These are phyloP conservation scores for Suhomyces vadensis DNA, from an alignment of 805 yeast species.

Conservation along the genomic window DNA sequence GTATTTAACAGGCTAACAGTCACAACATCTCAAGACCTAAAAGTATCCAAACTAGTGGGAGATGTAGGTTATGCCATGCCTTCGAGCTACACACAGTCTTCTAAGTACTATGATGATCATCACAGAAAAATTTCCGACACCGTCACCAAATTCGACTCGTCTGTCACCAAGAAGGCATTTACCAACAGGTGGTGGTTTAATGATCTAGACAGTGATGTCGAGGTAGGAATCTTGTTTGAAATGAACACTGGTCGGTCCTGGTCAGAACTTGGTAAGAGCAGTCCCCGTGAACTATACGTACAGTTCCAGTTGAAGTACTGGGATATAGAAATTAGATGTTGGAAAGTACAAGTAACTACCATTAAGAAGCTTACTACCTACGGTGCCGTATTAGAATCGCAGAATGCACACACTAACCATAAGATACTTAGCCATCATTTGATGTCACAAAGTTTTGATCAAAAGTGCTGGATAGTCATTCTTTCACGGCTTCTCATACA, in stretches of 20 bases:
- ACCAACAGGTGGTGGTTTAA: slow-evolving; percentile 42
- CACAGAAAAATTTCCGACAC: slow-evolving; percentile 36
- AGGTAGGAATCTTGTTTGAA: slow-evolving; percentile 35
- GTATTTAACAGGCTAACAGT: slow-evolving; percentile 25
- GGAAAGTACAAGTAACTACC: slow-evolving; percentile 35
- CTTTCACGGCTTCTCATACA: slow-evolving; percentile 34
- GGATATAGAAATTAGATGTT: slow-evolving; percentile 17
- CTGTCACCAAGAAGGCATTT: slow-evolving; percentile 31
- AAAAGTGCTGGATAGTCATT: slow-evolving; percentile 29
- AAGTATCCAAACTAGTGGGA: slow-evolving; percentile 33
- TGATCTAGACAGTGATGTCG: slow-evolving; percentile 19
- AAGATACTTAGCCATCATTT: slow-evolving; percentile 26
- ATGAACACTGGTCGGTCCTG: slow-evolving; percentile 30
- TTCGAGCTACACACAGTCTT: slow-evolving; percentile 27
- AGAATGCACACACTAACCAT: slow-evolving; percentile 16
- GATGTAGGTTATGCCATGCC: slow-evolving; percentile 33
- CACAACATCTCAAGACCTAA: slow-evolving; percentile 31
- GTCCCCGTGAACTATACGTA: slow-evolving; percentile 26
- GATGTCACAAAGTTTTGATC: slow-evolving; percentile 34
- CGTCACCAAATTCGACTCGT: slow-evolving; percentile 31
- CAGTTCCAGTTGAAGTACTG: slow-evolving; percentile 36
- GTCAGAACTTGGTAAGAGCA: slow-evolving; percentile 14
- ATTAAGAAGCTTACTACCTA: slow-evolving; percentile 30
- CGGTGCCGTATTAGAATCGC: slow-evolving; percentile 16
- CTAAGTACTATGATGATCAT: slow-evolving; percentile 21